Conservation (phyloP, 768 basidiomycete genomes). For the Russula sp. region DNA sequence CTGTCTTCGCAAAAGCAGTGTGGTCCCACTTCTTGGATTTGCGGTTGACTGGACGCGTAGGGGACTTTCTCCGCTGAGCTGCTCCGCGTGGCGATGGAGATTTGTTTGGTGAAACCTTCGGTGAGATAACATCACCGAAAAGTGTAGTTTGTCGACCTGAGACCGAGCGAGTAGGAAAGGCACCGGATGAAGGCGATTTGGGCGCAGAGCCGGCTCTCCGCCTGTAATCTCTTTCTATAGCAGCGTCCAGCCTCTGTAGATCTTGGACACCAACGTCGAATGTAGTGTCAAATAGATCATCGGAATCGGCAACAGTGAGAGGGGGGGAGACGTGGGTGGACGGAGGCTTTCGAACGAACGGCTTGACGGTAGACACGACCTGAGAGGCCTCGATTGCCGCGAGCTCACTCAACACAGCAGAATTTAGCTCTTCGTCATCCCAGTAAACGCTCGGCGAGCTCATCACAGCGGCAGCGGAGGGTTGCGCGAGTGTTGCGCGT, state of each 20-base stretch:
- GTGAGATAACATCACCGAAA: constrained; percentile 48
- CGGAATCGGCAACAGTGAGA: constrained; percentile 35
- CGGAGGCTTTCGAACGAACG: constrained; percentile 22
- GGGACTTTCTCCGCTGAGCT: constrained; percentile 11
- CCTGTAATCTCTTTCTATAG: constrained; percentile 43
- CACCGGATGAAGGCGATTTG: constrained; percentile 26
- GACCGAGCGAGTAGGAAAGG: constrained; percentile 20
- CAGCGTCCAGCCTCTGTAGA: constrained; percentile 45
- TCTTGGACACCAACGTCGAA: constrained; percentile 52
- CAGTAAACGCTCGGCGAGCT: constrained; percentile 69
- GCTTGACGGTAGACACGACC: constrained; percentile 22
- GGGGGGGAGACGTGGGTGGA: constrained; percentile 9
- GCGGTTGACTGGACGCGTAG: constrained; percentile 39
- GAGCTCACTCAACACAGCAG: constrained; percentile 50
- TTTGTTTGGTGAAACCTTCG: constrained; percentile 26
- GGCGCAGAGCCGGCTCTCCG: constrained; percentile 35
- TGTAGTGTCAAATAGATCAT: constrained; percentile 30
- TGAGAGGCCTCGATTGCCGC: constrained; percentile 66
- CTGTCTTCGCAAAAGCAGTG: constrained; percentile 78
- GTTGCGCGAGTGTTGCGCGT: too few species aligned
- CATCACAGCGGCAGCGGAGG: constrained; percentile 34
- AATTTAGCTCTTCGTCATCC: constrained; percentile 49
- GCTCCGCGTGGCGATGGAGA: not conserved
- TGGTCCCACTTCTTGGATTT: constrained; percentile 90
- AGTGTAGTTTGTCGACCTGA: constrained; percentile 58